phyloP scores from a whole-genome alignment of 306 rosid species.

The Glycine soja region DNA sequence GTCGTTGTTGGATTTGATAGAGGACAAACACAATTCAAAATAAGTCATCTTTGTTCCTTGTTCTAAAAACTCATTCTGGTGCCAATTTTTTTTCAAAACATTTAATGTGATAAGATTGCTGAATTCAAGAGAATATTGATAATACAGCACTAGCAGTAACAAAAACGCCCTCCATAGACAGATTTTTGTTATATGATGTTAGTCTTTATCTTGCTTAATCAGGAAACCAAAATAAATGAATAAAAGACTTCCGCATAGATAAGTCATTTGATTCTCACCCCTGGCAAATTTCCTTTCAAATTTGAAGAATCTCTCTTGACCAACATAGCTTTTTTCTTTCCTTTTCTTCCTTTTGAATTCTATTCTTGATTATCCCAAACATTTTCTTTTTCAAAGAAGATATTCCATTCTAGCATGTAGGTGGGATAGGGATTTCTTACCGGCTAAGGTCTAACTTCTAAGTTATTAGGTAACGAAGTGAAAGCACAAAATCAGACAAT shows the following conservation, averaged over 20 bases:
- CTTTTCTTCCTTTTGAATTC: background rate
- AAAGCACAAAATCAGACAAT: slow-evolving; percentile 37
- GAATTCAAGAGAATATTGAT: background rate
- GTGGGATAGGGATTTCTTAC: slow-evolving; percentile 39
- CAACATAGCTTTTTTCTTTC: slow-evolving; percentile 14
- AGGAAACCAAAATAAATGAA: background rate
- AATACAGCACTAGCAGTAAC: background rate
- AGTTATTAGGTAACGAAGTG: slow-evolving; percentile 34
- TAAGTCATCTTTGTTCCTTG: slow-evolving; percentile 15
- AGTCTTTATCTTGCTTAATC: background rate
- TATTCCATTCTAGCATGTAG: background rate
- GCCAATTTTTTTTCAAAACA: background rate
- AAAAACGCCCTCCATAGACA: background rate
- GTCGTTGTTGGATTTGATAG: slow-evolving; percentile 26
- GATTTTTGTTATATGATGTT: background rate
- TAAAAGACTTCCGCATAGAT: background rate
- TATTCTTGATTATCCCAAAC: background rate
- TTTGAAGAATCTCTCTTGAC: background rate
- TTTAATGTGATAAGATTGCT: background rate
- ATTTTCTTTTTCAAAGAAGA: background rate
- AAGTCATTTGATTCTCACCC: background rate
- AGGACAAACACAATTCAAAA: slow-evolving; percentile 3
- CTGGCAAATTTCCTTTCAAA: background rate
- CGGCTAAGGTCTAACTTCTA: slow-evolving; percentile 30
- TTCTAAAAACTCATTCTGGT: background rate